phyloP scores from a whole-genome alignment of 2,329 filamentous ascomycete genomes.

The Chrysosporium keratinophilum region DNA sequence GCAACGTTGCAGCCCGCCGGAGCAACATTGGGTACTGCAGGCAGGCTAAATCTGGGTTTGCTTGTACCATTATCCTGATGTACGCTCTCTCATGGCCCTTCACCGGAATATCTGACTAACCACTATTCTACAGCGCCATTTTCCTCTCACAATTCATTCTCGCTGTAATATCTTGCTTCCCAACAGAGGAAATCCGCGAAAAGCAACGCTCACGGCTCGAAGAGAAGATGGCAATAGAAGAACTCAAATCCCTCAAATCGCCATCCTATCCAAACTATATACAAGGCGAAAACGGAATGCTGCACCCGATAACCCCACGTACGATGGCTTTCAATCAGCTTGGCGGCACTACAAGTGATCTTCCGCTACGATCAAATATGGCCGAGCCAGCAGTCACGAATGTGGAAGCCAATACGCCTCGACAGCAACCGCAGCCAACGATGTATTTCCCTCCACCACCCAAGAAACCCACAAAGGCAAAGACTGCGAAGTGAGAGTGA shows the following conservation, averaged over 20 bases:
- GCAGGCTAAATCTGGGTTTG: slow-evolving; percentile 51
- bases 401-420: slow-evolving; percentile 14
- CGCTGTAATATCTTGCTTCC: slow-evolving; percentile 40
- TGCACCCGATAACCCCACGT: slow-evolving; percentile 34
- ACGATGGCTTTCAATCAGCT: slow-evolving; percentile 36
- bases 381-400: slow-evolving; percentile 12
- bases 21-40: slow-evolving; percentile 45
- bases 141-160: slow-evolving; percentile 42
- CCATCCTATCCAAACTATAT: slow-evolving; percentile 24
- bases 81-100: slow-evolving; percentile 30
- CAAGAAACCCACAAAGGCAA: slow-evolving; percentile 25
- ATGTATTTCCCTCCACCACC: slow-evolving; percentile 38
- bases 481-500: neutral
- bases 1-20: slow-evolving; percentile 41
- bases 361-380: slow-evolving; percentile 31
- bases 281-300: slow-evolving; percentile 18
- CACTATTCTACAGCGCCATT: slow-evolving; percentile 33
- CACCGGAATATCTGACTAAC: neutral
- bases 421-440: slow-evolving; percentile 15
- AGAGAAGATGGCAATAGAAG: slow-evolving; percentile 25
- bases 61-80: slow-evolving; percentile 47
- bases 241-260: slow-evolving; percentile 30
- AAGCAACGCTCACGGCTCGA: slow-evolving; percentile 22
- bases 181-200: slow-evolving; percentile 31
- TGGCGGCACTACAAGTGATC: slow-evolving; percentile 27